phyloP scores from a whole-genome alignment of 192 early-diverging fungal species.

The Coemansia sp. region DNA sequence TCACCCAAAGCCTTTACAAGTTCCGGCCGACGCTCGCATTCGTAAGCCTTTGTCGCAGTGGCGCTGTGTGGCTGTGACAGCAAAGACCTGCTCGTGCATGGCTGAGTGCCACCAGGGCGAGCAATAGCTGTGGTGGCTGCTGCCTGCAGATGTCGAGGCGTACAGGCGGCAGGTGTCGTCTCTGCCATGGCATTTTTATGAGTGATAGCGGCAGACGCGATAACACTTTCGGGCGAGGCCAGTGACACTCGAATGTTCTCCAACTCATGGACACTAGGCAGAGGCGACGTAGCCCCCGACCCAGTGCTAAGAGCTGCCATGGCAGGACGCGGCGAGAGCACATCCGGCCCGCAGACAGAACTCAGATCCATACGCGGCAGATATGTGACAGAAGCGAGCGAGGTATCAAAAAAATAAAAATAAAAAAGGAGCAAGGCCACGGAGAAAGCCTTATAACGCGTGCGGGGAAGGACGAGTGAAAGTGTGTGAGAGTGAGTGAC shows the following conservation, averaged over 20 bases:
- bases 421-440: background rate
- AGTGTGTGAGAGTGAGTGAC: background rate
- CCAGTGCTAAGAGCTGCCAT: background rate
- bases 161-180: background rate
- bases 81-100: background rate
- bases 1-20: background rate
- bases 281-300: background rate
- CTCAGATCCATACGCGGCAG: conserved; percentile 37
- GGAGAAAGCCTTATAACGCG: background rate
- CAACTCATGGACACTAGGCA: conserved; percentile 29
- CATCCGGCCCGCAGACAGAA: conserved; percentile 31
- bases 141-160: conserved; percentile 3
- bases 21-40: conserved; percentile 3
- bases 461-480: background rate
- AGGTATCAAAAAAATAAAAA: background rate
- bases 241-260: conserved; percentile 30
- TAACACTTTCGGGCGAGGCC: background rate
- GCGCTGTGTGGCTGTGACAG: conserved; percentile 2
- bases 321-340: background rate
- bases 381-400: background rate
- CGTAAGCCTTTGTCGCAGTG: background rate
- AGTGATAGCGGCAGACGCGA: background rate
- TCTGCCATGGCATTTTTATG: background rate
- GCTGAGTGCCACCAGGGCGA: conserved; percentile 5
- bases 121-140: background rate